Base-by-base conservation (phyloP, 164 flowering plant species). In the Macadamia tetraphylla region DNA sequence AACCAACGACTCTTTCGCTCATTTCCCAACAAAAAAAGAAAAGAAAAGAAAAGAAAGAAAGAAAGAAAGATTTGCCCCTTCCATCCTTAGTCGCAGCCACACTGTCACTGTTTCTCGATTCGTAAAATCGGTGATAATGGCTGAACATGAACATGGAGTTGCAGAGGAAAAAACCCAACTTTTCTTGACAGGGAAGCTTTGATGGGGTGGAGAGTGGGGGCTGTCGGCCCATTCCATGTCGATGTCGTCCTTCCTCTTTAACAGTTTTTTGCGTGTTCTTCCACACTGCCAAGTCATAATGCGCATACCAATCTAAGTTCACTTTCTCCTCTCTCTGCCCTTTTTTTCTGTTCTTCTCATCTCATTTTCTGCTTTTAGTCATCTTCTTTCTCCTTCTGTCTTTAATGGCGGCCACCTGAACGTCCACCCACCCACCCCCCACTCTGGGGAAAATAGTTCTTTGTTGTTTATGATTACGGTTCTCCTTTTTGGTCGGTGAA, bases 401-500 rank as follows among this genome's bases (percentile, higher is more conserved):
- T 76, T 77, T 80, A 75, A 74, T 77, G 84, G 76, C 78, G 71
- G 79, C 78, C 72, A 69, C 66, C 29, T 46, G 6, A 29, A 64
- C 65, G 30, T 59, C 55, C 32, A 42, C 40, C 5, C 40, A 2
- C 40, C 40, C 3, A 23, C 23, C 40, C 40, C 40, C 5, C 40
- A 35, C 40, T 35, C 40, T 58, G 43, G 67, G 68, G 23, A 23
- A 23, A 68, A 73, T 60, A n/a, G 29, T 10, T 32, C 53, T 67
- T 75, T 74, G 82, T 77, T 80, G 80, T 78, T 77, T 81, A 62
- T 18, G 13, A 66, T 56, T 70, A 44, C 18, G 14, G 49, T 51
- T 68, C 57, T 74, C 69, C 75, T 77, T 77, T 80, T 73, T 74
- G 70, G 78, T 65, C 76, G 82, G 78, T 73, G 63, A 71, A 60